A percentile compares a stretch with the other conserved stretches of the same genome.
phyloP scores from a whole-genome alignment of 495 filamentous ascomycete species.

The Penicillium manginii region DNA sequence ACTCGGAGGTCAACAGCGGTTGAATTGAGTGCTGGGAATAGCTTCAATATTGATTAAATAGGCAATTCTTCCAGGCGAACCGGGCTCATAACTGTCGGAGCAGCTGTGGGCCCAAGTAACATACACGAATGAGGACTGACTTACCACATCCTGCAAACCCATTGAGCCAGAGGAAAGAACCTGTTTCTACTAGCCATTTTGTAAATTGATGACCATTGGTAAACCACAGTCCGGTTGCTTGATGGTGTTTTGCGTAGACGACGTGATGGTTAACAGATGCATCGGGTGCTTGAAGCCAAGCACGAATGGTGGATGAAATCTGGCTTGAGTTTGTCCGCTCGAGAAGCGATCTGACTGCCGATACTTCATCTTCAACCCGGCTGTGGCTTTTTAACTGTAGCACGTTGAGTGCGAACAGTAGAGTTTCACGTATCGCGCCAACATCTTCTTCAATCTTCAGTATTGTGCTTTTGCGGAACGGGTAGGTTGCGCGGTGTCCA shows the following conservation, averaged over 20 bases:
- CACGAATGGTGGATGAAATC: conserved; percentile 26
- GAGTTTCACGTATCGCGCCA: conserved; percentile 29
- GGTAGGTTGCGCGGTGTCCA: conserved; percentile 31
- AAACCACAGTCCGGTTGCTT: conserved; percentile 37
- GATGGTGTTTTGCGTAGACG: conserved; percentile 27
- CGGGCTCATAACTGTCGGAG: too few species aligned
- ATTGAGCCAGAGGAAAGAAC: conserved; percentile 45
- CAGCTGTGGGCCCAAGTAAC: too few species aligned
- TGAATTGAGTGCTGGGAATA: too few species aligned
- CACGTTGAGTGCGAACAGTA: conserved; percentile 32
- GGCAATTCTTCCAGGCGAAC: too few species aligned
- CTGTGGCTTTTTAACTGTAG: conserved; percentile 29
- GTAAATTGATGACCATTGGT: conserved; percentile 29
- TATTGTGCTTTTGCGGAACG: conserved; percentile 36
- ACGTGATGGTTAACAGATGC: conserved; percentile 34
- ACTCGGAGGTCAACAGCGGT: too few species aligned
- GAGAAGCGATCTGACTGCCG: conserved; percentile 19
- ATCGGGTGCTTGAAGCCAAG: conserved; percentile 39
- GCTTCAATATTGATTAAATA: too few species aligned
- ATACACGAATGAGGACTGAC: too few species aligned
- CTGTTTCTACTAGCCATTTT: conserved; percentile 33
- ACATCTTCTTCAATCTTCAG: conserved; percentile 38
- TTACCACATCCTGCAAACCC: conserved; percentile 50
- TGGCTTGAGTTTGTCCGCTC: conserved; percentile 21
- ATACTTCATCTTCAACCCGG: conserved; percentile 20